Conservation (phyloP, 2,329 filamentous ascomycete species). For the Aspergillus candidus region DNA sequence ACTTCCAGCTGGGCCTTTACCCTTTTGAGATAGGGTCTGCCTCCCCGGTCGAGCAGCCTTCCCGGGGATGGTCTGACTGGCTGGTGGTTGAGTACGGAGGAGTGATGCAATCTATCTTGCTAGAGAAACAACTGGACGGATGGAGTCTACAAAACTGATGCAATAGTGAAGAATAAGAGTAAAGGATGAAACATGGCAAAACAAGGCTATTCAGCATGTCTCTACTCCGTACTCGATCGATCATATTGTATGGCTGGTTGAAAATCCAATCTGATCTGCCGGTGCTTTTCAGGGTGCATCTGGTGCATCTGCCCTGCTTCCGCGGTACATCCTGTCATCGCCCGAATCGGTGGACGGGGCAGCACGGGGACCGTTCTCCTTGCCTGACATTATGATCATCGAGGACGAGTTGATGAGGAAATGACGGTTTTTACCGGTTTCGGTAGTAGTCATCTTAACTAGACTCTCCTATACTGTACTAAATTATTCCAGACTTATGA, state of each 20-base stretch:
- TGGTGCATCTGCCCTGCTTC: conserved; percentile 15
- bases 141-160: not conserved
- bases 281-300: conserved; percentile 12
- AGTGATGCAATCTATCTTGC: no score
- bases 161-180: not conserved
- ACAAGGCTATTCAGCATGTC: not conserved
- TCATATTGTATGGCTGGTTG: not conserved
- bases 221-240: not conserved
- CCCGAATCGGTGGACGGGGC: conserved; percentile 8
- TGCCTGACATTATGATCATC: not conserved
- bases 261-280: conserved; percentile 14
- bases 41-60: not conserved
- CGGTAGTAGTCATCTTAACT: no score
- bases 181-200: not conserved
- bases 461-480: no score
- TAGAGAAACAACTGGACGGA: no score
- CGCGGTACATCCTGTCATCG: conserved; percentile 15
- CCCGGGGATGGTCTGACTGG: not conserved
- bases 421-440: no score
- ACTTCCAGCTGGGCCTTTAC: not conserved
- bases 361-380: not conserved
- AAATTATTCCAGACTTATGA: no score
- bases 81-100: no score
- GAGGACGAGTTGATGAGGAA: conserved; percentile 1
- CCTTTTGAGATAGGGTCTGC: no score